Conservation (phyloP, 73 alveolate genomes). For the Blepharisma japonicum region DNA sequence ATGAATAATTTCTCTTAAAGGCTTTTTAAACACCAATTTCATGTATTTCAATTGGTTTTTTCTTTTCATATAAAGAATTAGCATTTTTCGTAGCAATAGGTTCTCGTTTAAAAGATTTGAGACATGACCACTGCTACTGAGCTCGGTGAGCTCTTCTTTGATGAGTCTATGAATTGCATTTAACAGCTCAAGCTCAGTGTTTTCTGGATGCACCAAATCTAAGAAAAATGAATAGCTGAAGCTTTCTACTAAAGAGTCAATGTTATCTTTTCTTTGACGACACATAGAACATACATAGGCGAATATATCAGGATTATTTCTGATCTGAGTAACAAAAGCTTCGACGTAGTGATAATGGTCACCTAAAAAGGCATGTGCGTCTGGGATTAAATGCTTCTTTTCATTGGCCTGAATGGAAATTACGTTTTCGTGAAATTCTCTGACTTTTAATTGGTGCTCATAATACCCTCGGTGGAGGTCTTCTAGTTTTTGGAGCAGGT, state of each 20-base stretch:
- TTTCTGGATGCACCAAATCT: conserved; percentile 25
- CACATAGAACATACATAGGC: neutral
- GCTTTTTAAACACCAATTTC: conserved; percentile 15
- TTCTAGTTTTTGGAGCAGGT: neutral
- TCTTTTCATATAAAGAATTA: conserved; percentile 2
- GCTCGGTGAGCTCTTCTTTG: neutral
- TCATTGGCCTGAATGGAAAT: neutral
- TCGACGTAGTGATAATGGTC: conserved; percentile 17
- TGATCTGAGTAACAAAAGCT: neutral
- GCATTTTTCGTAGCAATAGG: neutral
- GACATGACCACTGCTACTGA: neutral
- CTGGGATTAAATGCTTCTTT: neutral
- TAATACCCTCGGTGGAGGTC: conserved; percentile 11
- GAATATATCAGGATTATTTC: conserved; percentile 23
- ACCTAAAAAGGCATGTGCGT: conserved; percentile 18
- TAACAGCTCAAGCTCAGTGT: conserved; percentile 2
- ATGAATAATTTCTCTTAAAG: conserved; percentile 12
- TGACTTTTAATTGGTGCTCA: neutral
- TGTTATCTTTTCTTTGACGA: neutral
- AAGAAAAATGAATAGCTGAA: neutral
- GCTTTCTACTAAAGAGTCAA: neutral
- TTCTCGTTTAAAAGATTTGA: neutral
- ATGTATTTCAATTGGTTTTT: conserved; percentile 11
- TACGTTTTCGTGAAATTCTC: conserved; percentile 12
- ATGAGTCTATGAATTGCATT: neutral